A percentile compares a stretch with the other conserved stretches of the same genome.
phyloP scores from a whole-genome alignment of 345 rosid genomes.

The Populus simonii region DNA sequence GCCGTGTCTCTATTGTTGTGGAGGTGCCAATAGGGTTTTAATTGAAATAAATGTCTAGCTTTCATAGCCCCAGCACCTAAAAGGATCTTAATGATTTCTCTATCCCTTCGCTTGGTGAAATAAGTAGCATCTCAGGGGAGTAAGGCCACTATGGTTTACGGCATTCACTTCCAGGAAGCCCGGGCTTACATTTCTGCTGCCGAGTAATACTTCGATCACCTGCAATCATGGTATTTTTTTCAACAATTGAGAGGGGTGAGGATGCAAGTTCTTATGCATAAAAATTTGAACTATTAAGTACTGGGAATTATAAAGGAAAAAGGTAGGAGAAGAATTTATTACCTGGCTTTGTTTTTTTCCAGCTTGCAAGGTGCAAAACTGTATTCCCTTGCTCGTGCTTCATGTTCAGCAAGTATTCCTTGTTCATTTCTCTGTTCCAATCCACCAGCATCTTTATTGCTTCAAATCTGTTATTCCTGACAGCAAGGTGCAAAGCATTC shows the following conservation, averaged over 20 bases:
- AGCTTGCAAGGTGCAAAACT: conserved; percentile 8
- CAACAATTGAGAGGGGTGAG: too few relatives aligned
- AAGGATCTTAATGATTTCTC: conserved; percentile 15
- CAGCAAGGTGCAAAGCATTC: conserved; percentile 12
- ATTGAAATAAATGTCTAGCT: background rate
- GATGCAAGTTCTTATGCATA: too few relatives aligned
- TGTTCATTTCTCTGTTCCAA: background rate
- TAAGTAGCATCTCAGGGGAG: conserved; percentile 10
- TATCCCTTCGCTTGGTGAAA: conserved; percentile 18
- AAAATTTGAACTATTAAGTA: background rate
- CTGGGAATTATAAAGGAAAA: background rate
- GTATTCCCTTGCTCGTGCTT: conserved; percentile 15
- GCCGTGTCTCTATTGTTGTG: conserved; percentile 8
- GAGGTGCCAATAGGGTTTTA: background rate
- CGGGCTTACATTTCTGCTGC: background rate
- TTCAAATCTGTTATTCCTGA: conserved; percentile 7
- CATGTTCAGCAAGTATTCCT: background rate
- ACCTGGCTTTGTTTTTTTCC: conserved; percentile 11
- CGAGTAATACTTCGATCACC: conserved; percentile 10
- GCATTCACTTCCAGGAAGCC: conserved; percentile 14
- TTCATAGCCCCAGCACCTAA: background rate
- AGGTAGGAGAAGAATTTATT: background rate
- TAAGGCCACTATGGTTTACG: conserved; percentile 4
- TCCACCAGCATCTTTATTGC: background rate
- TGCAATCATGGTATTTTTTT: background rate